phyloP scores from a whole-genome alignment of 2,329 filamentous ascomycete genomes.

The Spiromastix sp. region DNA sequence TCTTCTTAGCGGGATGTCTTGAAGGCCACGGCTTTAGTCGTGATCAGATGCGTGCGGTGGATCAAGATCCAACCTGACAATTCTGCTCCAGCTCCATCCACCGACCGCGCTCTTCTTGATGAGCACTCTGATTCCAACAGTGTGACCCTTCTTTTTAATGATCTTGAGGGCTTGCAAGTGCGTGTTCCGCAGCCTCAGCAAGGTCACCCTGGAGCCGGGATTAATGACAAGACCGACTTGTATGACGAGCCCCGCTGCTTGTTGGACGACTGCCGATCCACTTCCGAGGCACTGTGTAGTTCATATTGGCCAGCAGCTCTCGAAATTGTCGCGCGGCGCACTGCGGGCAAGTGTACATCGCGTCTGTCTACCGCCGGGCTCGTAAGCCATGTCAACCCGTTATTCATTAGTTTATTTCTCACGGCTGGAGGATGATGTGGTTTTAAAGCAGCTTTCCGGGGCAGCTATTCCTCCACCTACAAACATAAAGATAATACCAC shows the following conservation, averaged over 20 bases:
- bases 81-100: background rate
- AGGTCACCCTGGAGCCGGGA: background rate
- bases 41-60: conserved; percentile 32
- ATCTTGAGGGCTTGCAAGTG: conserved; percentile 6
- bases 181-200: conserved; percentile 2
- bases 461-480: conserved; percentile 1
- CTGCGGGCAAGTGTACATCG: conserved; percentile 9
- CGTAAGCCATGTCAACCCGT: background rate
- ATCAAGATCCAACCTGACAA: conserved; percentile 7
- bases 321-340: conserved; percentile 3
- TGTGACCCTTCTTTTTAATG: conserved; percentile 10
- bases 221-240: background rate
- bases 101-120: conserved; percentile 7
- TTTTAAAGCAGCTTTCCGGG: conserved; percentile 9
- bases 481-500: background rate
- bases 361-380: background rate
- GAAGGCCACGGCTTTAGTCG: conserved; percentile 32
- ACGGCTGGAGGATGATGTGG: conserved; percentile 9
- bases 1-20: too few relatives aligned
- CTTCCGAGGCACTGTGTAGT: conserved; percentile 10
- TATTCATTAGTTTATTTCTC: conserved; percentile 10
- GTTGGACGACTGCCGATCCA: conserved; percentile 3
- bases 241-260: conserved; percentile 20
- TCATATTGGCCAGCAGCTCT: conserved; percentile 9
- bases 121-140: conserved; percentile 10